Evolutionary conservation across 495 filamentous ascomycete genomes (phyloP), one percentile per base, ranked within the genome.

Genomic region (Talaromyces trachyspermus): DNA sequence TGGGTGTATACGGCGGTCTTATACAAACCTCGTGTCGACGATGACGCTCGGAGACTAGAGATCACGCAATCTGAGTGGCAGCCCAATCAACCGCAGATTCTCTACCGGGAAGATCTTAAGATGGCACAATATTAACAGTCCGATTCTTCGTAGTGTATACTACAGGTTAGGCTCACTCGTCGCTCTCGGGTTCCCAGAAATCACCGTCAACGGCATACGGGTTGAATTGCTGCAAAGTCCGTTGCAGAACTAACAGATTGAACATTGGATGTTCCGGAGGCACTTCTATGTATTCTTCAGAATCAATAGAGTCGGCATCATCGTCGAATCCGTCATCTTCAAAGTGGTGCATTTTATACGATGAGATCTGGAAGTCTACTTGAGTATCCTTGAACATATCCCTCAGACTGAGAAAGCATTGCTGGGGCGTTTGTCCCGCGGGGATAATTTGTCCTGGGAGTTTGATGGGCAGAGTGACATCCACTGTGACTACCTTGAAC

Each of bases 381-480:
- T 33, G 42, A 0, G 56, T 61, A 10, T 38, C 54, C 9, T 55
- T 52, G 41, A 63, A 63, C 36, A 55, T 10, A 7, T 50, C 43
- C 11, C 30, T 24, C 2, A 63, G 40, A 37, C 40, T 42, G 4
- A 39, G 22, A 33, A 57, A 51, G 47, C 53, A 57, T 38, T 63
- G 35, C 26, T 46, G 37, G 2, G 53, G 55, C 2, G 50, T 59
- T 46, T 61, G 43, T n/a, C 58, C 54, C 5, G 37, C 15, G 5
- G 58, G 58, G 22, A 58, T 47, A 10, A 23, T 24, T n/a, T 57
- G 53, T 8, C 55, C 55, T 10, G 52, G 43, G 10, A 56, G 51
- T 17, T 53, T 54, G n/a, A 58, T 52, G 7, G 56, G 52, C 18
- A 35, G 42, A 0, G 54, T 57, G 25, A 59, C 36, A 43, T 64